phyloP scores from a whole-genome alignment of 257 asterid species.

The Jaltomata sinuosa region DNA sequence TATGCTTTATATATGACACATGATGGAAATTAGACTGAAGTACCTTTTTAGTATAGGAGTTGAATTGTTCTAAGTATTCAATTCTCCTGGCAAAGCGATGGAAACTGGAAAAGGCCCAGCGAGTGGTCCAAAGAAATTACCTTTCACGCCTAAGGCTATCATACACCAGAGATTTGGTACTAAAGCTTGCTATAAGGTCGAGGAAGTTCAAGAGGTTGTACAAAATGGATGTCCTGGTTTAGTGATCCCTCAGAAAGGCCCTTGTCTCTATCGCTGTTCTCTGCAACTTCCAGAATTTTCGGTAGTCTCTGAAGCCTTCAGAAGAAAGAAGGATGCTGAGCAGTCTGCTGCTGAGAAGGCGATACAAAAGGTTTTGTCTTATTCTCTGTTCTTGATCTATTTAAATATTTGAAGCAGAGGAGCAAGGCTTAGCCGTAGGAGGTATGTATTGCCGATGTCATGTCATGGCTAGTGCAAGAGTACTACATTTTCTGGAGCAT shows the following conservation, averaged over 20 bases:
- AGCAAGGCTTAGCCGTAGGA: background rate
- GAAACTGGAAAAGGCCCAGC: conserved; percentile 27
- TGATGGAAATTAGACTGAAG: background rate
- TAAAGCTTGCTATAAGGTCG: conserved; percentile 62
- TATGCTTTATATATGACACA: background rate
- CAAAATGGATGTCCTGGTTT: conserved; percentile 65
- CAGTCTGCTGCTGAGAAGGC: conserved; percentile 95
- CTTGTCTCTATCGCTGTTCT: conserved; percentile 62
- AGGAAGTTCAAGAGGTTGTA: conserved; percentile 54
- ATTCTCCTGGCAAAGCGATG: conserved; percentile 10
- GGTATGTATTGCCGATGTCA: background rate
- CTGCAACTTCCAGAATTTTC: conserved; percentile 67
- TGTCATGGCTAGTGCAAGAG: background rate
- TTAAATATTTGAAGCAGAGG: background rate
- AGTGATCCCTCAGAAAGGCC: conserved; percentile 53
- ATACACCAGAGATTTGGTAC: conserved; percentile 67
- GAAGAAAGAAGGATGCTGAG: conserved; percentile 82
- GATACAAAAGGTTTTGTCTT: conserved; percentile 53
- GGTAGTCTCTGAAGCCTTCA: conserved; percentile 55
- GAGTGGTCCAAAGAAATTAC: conserved; percentile 34
- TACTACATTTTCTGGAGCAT: background rate
- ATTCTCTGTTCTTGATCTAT: background rate
- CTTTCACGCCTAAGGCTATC: conserved; percentile 74
- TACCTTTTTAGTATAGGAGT: background rate
- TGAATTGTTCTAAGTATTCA: background rate